Evolutionary conservation across 2,329 filamentous ascomycete species (phyloP), one percentile per base, ranked within the genome.

Genomic region (Cryoendolithus antarcticus): DNA sequence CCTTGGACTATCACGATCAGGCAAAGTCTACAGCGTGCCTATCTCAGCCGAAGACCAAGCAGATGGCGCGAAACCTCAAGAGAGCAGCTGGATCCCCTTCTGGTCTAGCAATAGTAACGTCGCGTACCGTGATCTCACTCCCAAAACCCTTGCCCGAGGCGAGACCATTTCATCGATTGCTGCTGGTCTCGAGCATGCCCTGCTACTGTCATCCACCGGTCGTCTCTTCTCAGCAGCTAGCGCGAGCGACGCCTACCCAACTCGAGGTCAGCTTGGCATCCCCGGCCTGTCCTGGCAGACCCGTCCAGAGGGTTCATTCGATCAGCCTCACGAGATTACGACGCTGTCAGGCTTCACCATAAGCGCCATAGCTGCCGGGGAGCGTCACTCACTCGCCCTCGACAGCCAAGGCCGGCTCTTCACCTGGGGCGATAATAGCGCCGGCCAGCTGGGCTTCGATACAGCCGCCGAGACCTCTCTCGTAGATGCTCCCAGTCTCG

Each of bases 201-300:
- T 96, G 1, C 70, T 98, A 36, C 70, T 95, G 44, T 95, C 89
- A 0, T 86, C 77, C 34, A 75, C 74, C 38, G 91, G 91, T 1
- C 82, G 89, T 31, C 73, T 95, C 28, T 96, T 93, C 61, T 83
- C 88, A 2, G 80, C 83, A n/a, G 89, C 85, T 2, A 79, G 86
- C 2, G 86, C 82, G 45, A 78, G 78, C 11, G 74, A 82, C 41
- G 71, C 77, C 37, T 96, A 82, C 56, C 91, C 91, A 1, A 73
- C 74, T 2, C 80, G 75, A 54, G 91, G 91, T 5, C 88, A 98
- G 62, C 73, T 96, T 36, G 91, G 91, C 34, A 69, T 96, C 15
- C 80, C 86, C 0, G 86, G 85, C 1, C 63, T 96, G 33, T 82
- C 72, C 9, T 96, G 85, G 83, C 64, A 70, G 1, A 86, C 78